Percentiles rank a stretch among this genome's conserved stretches.
These are phyloP conservation scores for Sphagnurus paluster DNA, from an alignment of 1,284 basidiomycete species.

Conservation along the genomic window DNA sequence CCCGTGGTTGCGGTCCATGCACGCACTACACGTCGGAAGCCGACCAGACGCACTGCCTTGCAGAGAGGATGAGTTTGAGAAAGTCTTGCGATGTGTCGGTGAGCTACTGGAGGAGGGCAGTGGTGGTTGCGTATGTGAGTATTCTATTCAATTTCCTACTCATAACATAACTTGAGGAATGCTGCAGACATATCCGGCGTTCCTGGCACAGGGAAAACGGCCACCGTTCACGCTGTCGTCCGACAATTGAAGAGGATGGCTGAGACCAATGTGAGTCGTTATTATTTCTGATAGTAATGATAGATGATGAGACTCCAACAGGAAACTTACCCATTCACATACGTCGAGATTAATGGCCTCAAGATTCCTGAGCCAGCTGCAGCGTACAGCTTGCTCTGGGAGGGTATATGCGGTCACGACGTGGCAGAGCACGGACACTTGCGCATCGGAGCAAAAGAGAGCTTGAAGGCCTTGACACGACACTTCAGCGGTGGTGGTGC, in stretches of 20 bases:
- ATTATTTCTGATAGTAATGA: neutral
- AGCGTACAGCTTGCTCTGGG: constrained; percentile 90
- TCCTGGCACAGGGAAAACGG: constrained; percentile 98
- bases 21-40: constrained; percentile 90
- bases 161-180: neutral
- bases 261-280: constrained; percentile 61
- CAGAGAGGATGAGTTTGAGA: constrained; percentile 83
- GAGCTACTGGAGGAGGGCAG: constrained; percentile 90
- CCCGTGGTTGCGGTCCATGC: constrained; percentile 83
- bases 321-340: constrained; percentile 93
- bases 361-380: constrained; percentile 87
- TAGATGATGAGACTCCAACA: constrained; percentile 37
- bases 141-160: constrained; percentile 5
- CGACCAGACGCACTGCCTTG: constrained; percentile 91
- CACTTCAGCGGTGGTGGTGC: constrained; percentile 58
- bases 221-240: constrained; percentile 92
- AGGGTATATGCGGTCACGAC: constrained; percentile 79
- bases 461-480: constrained; percentile 62
- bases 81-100: constrained; percentile 78
- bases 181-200: constrained; percentile 90
- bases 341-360: constrained; percentile 98
- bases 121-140: constrained; percentile 93
- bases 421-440: constrained; percentile 59
- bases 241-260: constrained; percentile 88
- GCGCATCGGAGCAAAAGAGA: constrained; percentile 69